phyloP scores from a whole-genome alignment of 1,284 basidiomycete species.

The Takashimella tepidaria region DNA sequence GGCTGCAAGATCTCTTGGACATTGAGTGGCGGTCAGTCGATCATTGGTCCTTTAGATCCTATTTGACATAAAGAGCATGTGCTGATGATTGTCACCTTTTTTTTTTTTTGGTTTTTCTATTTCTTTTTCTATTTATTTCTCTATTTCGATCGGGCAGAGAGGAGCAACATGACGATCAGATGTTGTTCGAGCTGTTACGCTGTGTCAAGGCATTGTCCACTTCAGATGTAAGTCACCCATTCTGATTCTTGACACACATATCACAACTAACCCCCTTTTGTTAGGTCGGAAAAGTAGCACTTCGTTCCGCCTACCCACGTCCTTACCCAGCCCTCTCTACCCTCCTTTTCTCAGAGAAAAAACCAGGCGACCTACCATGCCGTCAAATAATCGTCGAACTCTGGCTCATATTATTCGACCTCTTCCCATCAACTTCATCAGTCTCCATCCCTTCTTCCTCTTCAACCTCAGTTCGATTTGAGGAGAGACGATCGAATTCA shows the following conservation, averaged over 20 bases:
- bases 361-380: constrained; percentile 85
- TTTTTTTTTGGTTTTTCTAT: no score
- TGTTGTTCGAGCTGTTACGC: constrained; percentile 84
- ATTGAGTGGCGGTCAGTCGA: constrained; percentile 87
- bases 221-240: constrained; percentile 58
- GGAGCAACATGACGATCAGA: constrained; percentile 94
- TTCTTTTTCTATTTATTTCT: neutral
- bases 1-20: constrained; percentile 86
- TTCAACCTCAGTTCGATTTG: constrained; percentile 25
- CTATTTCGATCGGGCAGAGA: no score
- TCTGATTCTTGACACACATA: constrained; percentile 4
- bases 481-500: constrained; percentile 5
- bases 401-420: constrained; percentile 71
- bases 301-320: constrained; percentile 73
- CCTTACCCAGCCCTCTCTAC: constrained; percentile 78
- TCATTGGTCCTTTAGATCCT: no score
- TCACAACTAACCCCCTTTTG: no score
- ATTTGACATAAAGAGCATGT: neutral
- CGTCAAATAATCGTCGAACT: constrained; percentile 87
- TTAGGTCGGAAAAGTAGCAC: constrained; percentile 55
- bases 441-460: neutral
- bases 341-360: constrained; percentile 92
- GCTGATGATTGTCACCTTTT: no score
- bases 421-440: constrained; percentile 56
- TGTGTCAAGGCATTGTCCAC: constrained; percentile 92